A percentile compares a stretch with the other conserved stretches of the same genome.
Evolutionary conservation across 495 filamentous ascomycete genomes (phyloP).

Genomic region (Mytilinidion resinicola): DNA sequence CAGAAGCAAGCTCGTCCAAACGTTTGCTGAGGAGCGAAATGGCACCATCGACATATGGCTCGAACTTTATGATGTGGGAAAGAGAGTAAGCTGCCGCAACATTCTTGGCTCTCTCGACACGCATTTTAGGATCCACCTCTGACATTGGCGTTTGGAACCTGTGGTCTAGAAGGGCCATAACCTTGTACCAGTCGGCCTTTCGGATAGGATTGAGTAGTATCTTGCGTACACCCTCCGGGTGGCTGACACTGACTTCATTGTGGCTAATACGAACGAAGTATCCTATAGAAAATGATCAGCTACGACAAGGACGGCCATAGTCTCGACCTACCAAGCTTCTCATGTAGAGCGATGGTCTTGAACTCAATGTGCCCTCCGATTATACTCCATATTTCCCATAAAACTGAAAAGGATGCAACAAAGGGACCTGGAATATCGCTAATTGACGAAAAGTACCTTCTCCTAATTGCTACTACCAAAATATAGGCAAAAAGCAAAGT

Average conservation of each 20-base stretch:
- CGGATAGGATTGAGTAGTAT: constrained; percentile 22
- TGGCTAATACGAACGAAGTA: constrained; percentile 44
- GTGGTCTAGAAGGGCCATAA: constrained; percentile 39
- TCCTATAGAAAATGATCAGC: constrained; percentile 24
- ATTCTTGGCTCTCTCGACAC: constrained; percentile 35
- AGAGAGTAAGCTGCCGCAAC: constrained; percentile 38
- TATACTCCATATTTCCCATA: constrained; percentile 40
- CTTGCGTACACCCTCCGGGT: constrained; percentile 40
- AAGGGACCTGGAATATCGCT: constrained; percentile 41
- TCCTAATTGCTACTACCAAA: neutral
- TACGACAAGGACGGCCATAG: neutral
- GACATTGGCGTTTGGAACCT: constrained; percentile 44
- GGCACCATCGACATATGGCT: constrained; percentile 37
- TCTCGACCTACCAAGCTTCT: constrained; percentile 38
- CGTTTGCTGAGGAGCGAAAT: constrained; percentile 33
- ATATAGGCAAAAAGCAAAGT: neutral
- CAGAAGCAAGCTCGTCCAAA: constrained; percentile 28
- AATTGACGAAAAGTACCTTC: constrained; percentile 30
- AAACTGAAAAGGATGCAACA: constrained; percentile 37
- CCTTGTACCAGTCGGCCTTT: constrained; percentile 32
- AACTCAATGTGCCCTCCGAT: constrained; percentile 40
- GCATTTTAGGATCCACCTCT: constrained; percentile 35
- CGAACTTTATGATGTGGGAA: constrained; percentile 39
- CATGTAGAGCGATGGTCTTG: constrained; percentile 36
- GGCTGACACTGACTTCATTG: constrained; percentile 46